Evolutionary conservation across 2,329 filamentous ascomycete species (phyloP), one percentile per base, ranked within the genome.

Genomic region (Apiospora aurea): DNA sequence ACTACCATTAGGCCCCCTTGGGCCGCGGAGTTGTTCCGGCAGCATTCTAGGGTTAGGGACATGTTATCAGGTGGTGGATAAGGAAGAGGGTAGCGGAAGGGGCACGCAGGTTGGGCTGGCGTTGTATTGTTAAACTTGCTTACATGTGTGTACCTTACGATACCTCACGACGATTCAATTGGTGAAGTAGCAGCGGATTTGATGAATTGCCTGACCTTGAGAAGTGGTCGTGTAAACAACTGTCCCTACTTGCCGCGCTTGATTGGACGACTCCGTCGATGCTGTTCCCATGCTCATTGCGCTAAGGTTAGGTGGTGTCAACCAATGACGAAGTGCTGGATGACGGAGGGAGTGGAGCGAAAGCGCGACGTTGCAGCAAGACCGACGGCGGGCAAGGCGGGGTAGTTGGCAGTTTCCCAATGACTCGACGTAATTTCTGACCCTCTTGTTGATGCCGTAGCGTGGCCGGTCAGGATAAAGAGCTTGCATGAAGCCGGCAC

Each of bases 141-240:
- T 64, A n/a, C 34, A 41, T 61, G 53, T 41, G 41, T 38, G 57
- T 41, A 64, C 57, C 34, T 64, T 64, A 64, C 57, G 57, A 64
- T 64, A 64, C 57, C 57, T 64, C 57, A 64, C 41, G 57, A 41
- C 57, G 57, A 38, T 64, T 64, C 57, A 29, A 64, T 64, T 64
- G 57, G 57, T 41, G 57, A 64, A 38, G 34, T 38, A 10, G 18
- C 18, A 64, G 29, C 8, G 57, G 34, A n/a, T 38, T 41, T 41
- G 29, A 64, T 61, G 53, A 61, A 38, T 6, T n/a, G 10, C 10
- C 53, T 41, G 18, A 13, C 16, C 13, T 38, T 49, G 7, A 49
- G 18, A 64, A 18, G 18, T 41, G 18, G 57, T 38, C 18, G 16
- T n/a, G 57, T 61, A 61, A 61, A 61, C 53, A 61, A 61, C 53